Conservation (phyloP, 306 rosid genomes). For the Vicia sativa region DNA sequence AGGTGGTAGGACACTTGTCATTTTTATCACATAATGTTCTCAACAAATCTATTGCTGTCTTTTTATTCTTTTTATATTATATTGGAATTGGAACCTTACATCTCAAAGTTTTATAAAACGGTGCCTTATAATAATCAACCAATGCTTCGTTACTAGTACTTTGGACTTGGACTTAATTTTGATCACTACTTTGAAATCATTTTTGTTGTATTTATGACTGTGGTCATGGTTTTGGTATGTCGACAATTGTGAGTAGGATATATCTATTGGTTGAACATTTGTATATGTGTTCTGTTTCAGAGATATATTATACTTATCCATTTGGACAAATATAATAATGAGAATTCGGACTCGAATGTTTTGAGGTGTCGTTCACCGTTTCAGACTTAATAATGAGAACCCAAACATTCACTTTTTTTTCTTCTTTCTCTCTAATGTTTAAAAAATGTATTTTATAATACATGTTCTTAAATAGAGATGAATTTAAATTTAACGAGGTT, state of each 20-base stretch:
- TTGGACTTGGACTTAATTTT: not conserved
- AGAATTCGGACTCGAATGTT: slow-evolving; percentile 1
- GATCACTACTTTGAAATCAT: not conserved
- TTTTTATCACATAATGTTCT: not conserved
- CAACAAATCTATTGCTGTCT: slow-evolving; percentile 1
- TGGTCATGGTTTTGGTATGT: not conserved
- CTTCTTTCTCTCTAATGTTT: not conserved
- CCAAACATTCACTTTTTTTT: not conserved
- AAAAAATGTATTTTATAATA: no score
- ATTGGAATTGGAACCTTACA: slow-evolving; percentile 4
- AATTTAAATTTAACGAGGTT: no score
- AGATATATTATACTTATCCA: slow-evolving; percentile 34
- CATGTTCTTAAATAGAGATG: no score
- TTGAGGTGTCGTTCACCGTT: slow-evolving; percentile 8
- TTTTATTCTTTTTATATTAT: not conserved
- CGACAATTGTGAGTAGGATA: not conserved
- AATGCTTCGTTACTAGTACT: not conserved
- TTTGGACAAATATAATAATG: slow-evolving; percentile 10
- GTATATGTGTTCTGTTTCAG: not conserved
- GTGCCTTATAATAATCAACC: slow-evolving; percentile 36
- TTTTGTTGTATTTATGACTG: not conserved
- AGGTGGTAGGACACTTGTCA: slow-evolving; percentile 84
- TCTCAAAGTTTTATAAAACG: slow-evolving; percentile 39
- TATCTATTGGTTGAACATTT: slow-evolving; percentile 36
- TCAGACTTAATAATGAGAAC: not conserved